phyloP scores from a whole-genome alignment of 306 rosid species.

The Arachis stenosperma region DNA sequence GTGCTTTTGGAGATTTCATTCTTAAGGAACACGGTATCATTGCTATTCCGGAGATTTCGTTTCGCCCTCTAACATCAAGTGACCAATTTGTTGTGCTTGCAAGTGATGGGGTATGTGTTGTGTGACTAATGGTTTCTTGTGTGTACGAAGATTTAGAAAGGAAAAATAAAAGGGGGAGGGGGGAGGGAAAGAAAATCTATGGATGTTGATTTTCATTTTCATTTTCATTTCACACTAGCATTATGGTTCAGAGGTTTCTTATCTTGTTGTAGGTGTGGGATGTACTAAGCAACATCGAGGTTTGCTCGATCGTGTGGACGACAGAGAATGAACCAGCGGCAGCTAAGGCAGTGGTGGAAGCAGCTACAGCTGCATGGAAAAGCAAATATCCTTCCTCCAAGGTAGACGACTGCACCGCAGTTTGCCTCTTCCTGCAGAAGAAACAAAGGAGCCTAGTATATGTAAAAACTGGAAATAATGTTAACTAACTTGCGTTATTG shows the following conservation, averaged over 20 bases:
- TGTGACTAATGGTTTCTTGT: too few species aligned
- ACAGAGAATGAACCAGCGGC: slow-evolving; percentile 50
- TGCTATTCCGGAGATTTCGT: slow-evolving; percentile 55
- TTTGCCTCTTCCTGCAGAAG: slow-evolving; percentile 53
- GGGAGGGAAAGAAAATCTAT: too few species aligned
- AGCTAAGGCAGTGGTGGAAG: slow-evolving; percentile 55
- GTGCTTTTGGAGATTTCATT: slow-evolving; percentile 68
- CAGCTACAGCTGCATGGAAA: slow-evolving; percentile 54
- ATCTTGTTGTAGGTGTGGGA: slow-evolving; percentile 56
- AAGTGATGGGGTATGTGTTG: slow-evolving; percentile 59
- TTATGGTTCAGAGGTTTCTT: neutral
- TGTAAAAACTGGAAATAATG: neutral
- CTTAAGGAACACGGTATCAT: slow-evolving; percentile 69
- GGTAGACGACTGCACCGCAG: slow-evolving; percentile 57
- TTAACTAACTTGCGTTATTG: neutral
- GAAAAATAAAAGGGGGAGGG: neutral
- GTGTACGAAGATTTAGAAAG: neutral
- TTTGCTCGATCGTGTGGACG: slow-evolving; percentile 53
- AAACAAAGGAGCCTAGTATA: neutral
- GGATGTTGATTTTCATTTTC: neutral
- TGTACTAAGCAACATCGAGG: slow-evolving; percentile 59
- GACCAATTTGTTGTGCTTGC: slow-evolving; percentile 65
- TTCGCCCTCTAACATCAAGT: slow-evolving; percentile 43
- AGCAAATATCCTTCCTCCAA: slow-evolving; percentile 46
- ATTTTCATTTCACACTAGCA: neutral